These are phyloP conservation scores for Serendipita sp. DNA, from an alignment of 768 basidiomycete genomes.

Conservation along the genomic window DNA sequence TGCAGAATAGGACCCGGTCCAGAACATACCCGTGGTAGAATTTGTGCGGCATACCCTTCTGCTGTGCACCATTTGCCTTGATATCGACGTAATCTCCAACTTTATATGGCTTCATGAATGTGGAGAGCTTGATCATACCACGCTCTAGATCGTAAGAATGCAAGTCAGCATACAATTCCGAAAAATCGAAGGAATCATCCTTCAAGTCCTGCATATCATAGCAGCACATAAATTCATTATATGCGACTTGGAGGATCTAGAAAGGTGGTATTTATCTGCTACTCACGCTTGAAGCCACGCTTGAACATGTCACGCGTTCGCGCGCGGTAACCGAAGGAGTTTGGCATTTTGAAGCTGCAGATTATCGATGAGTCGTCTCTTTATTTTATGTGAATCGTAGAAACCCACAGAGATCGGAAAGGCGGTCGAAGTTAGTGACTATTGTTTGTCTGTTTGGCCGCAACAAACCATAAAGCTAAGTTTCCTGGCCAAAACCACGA, in stretches of 20 bases:
- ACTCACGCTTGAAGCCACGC: conserved; percentile 90
- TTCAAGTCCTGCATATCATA: too few species aligned
- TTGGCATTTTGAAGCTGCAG: conserved; percentile 54
- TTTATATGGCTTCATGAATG: conserved; percentile 82
- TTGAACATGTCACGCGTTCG: conserved; percentile 99
- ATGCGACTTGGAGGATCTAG: conserved; percentile 2
- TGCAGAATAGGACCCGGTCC: not conserved
- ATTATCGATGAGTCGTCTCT: not conserved
- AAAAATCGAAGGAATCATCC: too few species aligned
- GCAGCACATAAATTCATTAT: not conserved
- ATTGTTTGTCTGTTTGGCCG: conserved; percentile 8
- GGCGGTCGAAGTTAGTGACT: not conserved
- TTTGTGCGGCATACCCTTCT: conserved; percentile 99
- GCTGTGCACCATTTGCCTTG: conserved; percentile 96
- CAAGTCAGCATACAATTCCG: not conserved
- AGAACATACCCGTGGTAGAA: conserved; percentile 79
- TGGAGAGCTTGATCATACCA: conserved; percentile 80
- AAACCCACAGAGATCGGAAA: not conserved
- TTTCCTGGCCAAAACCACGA: conserved; percentile 11
- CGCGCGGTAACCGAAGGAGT: conserved; percentile 99
- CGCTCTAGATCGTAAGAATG: conserved; percentile 43
- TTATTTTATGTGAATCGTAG: not conserved
- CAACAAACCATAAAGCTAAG: conserved; percentile 12
- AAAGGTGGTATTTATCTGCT: not conserved
- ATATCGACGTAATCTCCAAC: conserved; percentile 99